Percentiles rank a stretch among this genome's conserved stretches.
phyloP scores from a whole-genome alignment of 2,329 filamentous ascomycete species.

The Exophiala viscosa region DNA sequence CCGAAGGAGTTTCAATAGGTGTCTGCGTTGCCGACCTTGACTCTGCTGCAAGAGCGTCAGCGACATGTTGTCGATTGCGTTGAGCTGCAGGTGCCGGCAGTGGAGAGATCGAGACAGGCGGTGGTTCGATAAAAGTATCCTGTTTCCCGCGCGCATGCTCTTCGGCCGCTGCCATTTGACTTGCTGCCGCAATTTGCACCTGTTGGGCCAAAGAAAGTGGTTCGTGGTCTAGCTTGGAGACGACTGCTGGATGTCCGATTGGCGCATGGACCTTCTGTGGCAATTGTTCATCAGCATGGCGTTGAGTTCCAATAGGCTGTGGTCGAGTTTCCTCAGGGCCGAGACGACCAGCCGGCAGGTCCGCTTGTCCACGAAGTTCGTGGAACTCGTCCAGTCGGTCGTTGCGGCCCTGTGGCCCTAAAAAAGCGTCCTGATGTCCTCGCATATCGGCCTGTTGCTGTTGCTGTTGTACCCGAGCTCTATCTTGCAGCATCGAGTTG shows the following conservation, averaged over 20 bases:
- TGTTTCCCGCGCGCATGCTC: constrained; percentile 52
- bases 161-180: constrained; percentile 27
- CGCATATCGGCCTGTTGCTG: constrained; percentile 33
- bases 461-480: constrained; percentile 50
- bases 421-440: constrained; percentile 40
- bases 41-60: constrained; percentile 64
- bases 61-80: constrained; percentile 75
- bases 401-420: constrained; percentile 51
- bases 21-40: constrained; percentile 74
- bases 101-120: constrained; percentile 71
- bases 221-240: constrained; percentile 38
- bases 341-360: constrained; percentile 39
- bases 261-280: constrained; percentile 16
- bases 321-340: constrained; percentile 41
- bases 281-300: constrained; percentile 30
- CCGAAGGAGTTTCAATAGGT: constrained; percentile 60
- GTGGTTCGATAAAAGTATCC: constrained; percentile 59
- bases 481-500: constrained; percentile 58
- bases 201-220: constrained; percentile 74
- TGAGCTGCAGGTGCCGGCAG: constrained; percentile 86
- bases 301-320: constrained; percentile 35
- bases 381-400: constrained; percentile 83
- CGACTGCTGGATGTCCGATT: constrained; percentile 11
- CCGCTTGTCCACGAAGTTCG: constrained; percentile 68
- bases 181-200: constrained; percentile 67